Evolutionary conservation across 1,284 basidiomycete species (phyloP), one percentile per base, ranked within the genome.

Genomic region (Uromyces viciae-fabae): DNA sequence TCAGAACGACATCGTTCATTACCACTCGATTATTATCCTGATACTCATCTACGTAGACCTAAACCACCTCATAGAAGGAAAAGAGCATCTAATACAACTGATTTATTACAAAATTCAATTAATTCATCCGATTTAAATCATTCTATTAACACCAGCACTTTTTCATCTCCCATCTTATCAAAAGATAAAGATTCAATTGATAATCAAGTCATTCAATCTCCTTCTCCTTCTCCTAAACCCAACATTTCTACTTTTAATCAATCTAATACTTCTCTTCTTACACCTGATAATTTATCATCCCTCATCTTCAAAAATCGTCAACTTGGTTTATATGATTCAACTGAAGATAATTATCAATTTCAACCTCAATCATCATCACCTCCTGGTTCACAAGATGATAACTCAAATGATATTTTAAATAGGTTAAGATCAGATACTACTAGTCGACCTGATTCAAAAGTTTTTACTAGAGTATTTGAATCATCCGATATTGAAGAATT

Each of bases 291-390:
- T 36, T 22, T 79, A 7, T 79, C 76, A 19, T 52, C 42, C n/a
- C 11, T 60, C 46, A 79, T 79, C 17, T 71, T 69, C 38, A 43
- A 40, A 25, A 79, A 79, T 43, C 76, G 76, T 31, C 64, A 71
- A 43, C 64, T 33, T 17, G 76, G 76, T 22, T 28, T 79, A 38
- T 79, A 79, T 43, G 19, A 69, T 43, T 52, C 64, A 31, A 42
- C 43, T 14, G 0, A 71, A 3, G 62, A 68, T 3, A 33, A 40
- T 68, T 31, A 36, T 17, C 28, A 36, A 58, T 8, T 19, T 40
- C 31, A 58, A 15, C 15, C 36, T 28, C 31, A 43, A 31, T 28
- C 46, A 38, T 46, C 54, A 40, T 17, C 64, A 1, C 22, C 46
- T 17, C 14, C 28, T 17, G 40, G 31, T 54, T 31, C 42, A 14